phyloP scores from a whole-genome alignment of 2,329 filamentous ascomycete species.

The Trichoderma sp. region DNA sequence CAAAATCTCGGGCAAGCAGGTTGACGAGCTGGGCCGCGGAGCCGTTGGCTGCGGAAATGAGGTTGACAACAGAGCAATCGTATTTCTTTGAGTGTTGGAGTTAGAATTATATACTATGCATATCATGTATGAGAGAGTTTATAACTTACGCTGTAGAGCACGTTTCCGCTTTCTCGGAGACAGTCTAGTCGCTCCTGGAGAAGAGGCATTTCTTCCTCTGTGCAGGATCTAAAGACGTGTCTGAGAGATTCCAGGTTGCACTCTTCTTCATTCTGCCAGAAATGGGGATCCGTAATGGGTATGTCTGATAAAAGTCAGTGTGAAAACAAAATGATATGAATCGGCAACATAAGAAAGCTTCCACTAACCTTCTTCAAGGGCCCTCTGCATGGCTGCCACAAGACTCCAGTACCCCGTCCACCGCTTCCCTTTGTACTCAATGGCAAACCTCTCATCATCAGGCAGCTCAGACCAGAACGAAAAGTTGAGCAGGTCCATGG shows the following conservation, averaged over 20 bases:
- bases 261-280: conserved; percentile 75
- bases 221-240: conserved; percentile 82
- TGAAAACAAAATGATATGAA: neutral
- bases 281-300: conserved; percentile 76
- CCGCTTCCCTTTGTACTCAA: conserved; percentile 74
- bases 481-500: conserved; percentile 96
- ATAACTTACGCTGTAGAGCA: conserved; percentile 68
- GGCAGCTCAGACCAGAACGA: conserved; percentile 84
- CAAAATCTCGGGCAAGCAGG: conserved; percentile 75
- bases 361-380: conserved; percentile 72
- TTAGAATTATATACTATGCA: neutral
- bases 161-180: conserved; percentile 75
- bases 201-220: conserved; percentile 82
- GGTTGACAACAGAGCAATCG: conserved; percentile 67
- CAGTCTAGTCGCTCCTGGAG: conserved; percentile 74
- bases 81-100: conserved; percentile 58
- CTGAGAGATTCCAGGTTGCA: conserved; percentile 72
- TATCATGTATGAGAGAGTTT: neutral
- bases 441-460: conserved; percentile 72
- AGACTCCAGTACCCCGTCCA: conserved; percentile 98
- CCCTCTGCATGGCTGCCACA: conserved; percentile 81
- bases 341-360: neutral
- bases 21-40: conserved; percentile 88
- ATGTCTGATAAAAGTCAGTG: neutral
- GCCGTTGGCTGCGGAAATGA: conserved; percentile 69